A percentile compares a stretch with the other conserved stretches of the same genome.
These are phyloP conservation scores for Wickerhamomyces hampshirensis DNA, from an alignment of 805 yeast genomes.

Conservation along the genomic window DNA sequence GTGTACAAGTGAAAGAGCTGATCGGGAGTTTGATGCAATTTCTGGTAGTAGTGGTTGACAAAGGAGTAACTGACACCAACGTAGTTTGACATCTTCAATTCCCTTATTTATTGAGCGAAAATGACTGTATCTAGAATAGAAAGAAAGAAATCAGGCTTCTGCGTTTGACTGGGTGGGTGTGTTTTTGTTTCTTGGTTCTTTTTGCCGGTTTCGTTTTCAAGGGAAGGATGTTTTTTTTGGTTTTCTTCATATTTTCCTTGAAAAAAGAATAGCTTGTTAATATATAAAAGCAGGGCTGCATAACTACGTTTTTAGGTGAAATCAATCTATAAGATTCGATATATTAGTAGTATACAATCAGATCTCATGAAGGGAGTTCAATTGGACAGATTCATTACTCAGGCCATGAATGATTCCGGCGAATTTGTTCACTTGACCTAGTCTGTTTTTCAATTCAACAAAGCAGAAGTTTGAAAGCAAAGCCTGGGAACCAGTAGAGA, in stretches of 20 bases:
- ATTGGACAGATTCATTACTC: constrained; percentile 20
- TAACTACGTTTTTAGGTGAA: too few relatives aligned
- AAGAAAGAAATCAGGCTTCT: background rate
- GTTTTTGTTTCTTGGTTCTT: background rate
- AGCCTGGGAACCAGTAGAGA: constrained; percentile 59
- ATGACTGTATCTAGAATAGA: too few relatives aligned
- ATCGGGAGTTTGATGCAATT: constrained; percentile 38
- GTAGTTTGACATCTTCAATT: constrained; percentile 5
- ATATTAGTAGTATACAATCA: background rate
- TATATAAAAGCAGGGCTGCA: too few relatives aligned
- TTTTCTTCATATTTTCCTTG: too few relatives aligned
- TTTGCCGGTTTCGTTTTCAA: too few relatives aligned
- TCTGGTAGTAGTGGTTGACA: constrained; percentile 43
- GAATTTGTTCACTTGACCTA: constrained; percentile 33
- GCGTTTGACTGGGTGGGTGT: constrained; percentile 1
- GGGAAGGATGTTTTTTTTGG: too few relatives aligned
- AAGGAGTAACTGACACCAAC: constrained; percentile 40
- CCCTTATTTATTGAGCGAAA: too few relatives aligned
- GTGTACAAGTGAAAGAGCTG: constrained; percentile 40
- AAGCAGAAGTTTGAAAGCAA: constrained; percentile 61
- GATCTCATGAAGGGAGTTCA: background rate
- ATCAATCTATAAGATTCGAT: too few relatives aligned
- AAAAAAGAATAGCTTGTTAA: too few relatives aligned
- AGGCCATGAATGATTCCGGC: constrained; percentile 52
- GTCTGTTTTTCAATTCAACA: constrained; percentile 41